Evolutionary conservation across 129 eudicot species (phyloP).

Genomic region (Flaveria linearis): DNA sequence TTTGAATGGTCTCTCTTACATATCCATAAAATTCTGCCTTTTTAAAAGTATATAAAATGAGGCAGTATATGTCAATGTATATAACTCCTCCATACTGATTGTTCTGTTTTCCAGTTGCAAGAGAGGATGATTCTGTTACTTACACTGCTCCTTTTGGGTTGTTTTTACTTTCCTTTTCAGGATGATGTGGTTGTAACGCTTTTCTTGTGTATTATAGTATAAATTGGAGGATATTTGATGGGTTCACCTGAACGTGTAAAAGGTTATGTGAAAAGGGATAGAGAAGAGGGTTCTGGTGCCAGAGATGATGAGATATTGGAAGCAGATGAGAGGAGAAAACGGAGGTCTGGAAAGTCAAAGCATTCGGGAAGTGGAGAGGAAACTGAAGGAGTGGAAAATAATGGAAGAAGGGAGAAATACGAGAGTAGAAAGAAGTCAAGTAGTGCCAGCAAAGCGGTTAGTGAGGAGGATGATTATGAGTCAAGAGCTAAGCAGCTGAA

Average conservation of each 20-base stretch:
- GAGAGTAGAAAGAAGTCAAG: conserved; percentile 68
- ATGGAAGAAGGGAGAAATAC: conserved; percentile 58
- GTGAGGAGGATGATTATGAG: conserved; percentile 77
- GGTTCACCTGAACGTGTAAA: conserved; percentile 74
- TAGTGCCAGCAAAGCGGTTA: conserved; percentile 58
- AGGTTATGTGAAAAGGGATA: conserved; percentile 51
- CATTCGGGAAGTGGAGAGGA: conserved; percentile 62
- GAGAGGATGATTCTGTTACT: conserved; percentile 17
- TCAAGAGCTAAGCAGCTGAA: conserved; percentile 53
- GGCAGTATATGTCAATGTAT: neutral
- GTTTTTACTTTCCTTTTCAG: conserved; percentile 20
- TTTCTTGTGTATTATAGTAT: neutral
- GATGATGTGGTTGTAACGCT: conserved; percentile 32
- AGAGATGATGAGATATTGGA: conserved; percentile 65
- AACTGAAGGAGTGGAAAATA: conserved; percentile 56
- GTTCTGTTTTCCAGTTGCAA: neutral
- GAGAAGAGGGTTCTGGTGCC: conserved; percentile 50
- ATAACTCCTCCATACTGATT: neutral
- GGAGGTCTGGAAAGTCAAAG: conserved; percentile 62
- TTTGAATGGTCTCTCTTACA: neutral
- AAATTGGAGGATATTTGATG: conserved; percentile 40
- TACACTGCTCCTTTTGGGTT: conserved; percentile 7
- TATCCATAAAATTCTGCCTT: neutral
- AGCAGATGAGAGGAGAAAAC: conserved; percentile 65
- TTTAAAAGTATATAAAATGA: neutral